Conservation (phyloP, 805 yeast species). For the Monosporozyma unispora region DNA sequence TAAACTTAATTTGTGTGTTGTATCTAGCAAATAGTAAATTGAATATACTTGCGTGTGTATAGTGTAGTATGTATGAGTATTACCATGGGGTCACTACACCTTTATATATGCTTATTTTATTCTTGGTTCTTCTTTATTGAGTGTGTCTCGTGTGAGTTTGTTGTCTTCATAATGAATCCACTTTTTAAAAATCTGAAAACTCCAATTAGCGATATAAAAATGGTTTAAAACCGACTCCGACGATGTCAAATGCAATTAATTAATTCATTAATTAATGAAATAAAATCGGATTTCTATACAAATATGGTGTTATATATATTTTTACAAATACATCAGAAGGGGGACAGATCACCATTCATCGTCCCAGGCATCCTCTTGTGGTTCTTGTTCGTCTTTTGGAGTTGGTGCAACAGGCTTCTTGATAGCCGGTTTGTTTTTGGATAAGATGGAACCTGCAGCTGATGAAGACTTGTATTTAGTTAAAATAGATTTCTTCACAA, state of each 20-base stretch:
- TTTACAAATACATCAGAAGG: no score
- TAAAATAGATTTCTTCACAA: background rate
- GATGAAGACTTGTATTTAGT: background rate
- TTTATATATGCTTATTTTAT: background rate
- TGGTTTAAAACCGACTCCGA: no score
- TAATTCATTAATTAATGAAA: no score
- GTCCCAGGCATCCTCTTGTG: constrained; percentile 10
- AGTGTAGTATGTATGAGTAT: background rate
- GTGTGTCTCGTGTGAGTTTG: no score
- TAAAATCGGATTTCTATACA: no score
- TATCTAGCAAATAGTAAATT: background rate
- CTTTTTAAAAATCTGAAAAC: background rate
- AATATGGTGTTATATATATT: background rate
- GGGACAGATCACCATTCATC: constrained; percentile 5
- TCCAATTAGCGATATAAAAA: no score
- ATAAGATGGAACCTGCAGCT: background rate
- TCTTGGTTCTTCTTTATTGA: background rate
- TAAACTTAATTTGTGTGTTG: background rate
- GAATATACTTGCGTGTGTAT: background rate
- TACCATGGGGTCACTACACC: background rate
- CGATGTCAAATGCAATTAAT: background rate
- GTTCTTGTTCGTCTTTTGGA: background rate
- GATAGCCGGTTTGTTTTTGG: background rate
- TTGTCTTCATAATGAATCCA: background rate
- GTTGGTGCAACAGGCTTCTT: background rate